These are phyloP conservation scores for Bretschneidera sinensis DNA, from an alignment of 345 rosid species.

Conservation along the genomic window DNA sequence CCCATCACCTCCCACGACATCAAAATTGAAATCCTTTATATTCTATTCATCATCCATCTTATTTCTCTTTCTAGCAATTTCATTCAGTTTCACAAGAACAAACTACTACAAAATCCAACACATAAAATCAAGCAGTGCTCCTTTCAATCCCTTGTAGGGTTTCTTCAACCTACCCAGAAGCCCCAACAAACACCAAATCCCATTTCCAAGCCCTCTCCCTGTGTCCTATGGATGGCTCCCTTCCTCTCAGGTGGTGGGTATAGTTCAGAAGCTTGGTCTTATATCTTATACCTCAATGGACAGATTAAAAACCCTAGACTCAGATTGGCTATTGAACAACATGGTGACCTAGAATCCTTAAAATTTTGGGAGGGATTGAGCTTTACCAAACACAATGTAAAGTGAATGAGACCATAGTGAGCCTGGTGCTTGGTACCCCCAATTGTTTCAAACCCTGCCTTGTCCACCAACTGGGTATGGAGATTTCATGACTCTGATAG, in stretches of 20 bases:
- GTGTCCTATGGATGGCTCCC: constrained; percentile 92
- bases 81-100: constrained; percentile 29
- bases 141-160: constrained; percentile 23
- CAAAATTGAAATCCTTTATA: constrained; percentile 27
- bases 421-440: constrained; percentile 95
- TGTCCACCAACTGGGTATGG: constrained; percentile 70
- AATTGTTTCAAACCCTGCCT: constrained; percentile 69
- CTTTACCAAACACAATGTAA: constrained; percentile 48
- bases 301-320: constrained; percentile 37
- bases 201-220: constrained; percentile 26
- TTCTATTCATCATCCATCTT: constrained; percentile 36
- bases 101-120: constrained; percentile 30
- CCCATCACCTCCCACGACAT: constrained; percentile 2
- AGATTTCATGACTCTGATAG: constrained; percentile 44
- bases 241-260: constrained; percentile 94
- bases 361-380: constrained; percentile 72
- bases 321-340: constrained; percentile 59
- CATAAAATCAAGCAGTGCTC: constrained; percentile 28
- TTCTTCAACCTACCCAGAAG: constrained; percentile 13
- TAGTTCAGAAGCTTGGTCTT: constrained; percentile 89
- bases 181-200: constrained; percentile 16
- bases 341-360: constrained; percentile 63
- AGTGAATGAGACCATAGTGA: constrained; percentile 69
- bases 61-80: constrained; percentile 43
- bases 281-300: constrained; percentile 48